Percentiles rank a stretch among this genome's conserved stretches.
These are phyloP conservation scores for Exophiala lecanii-corni DNA, from an alignment of 2,329 filamentous ascomycete species.

Conservation along the genomic window DNA sequence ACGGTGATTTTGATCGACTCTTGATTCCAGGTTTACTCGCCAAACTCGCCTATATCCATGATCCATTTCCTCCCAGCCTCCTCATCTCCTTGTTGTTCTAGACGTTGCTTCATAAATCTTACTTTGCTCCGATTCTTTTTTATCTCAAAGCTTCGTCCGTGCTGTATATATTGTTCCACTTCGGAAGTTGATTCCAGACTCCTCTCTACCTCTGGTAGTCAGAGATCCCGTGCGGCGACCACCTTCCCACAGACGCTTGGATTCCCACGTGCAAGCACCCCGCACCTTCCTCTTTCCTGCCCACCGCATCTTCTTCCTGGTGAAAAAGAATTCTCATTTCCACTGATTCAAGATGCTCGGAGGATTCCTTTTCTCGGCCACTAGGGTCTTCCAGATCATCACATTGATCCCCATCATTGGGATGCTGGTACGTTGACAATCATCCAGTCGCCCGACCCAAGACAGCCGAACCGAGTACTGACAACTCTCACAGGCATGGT, in stretches of 20 bases:
- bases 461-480: conserved; percentile 8
- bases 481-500: conserved; percentile 44
- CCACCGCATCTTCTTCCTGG: too few species aligned
- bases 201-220: too few species aligned
- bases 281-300: too few species aligned
- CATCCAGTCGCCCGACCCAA: background rate
- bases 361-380: conserved; percentile 58
- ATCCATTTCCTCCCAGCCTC: conserved; percentile 2
- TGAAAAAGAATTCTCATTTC: too few species aligned
- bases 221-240: too few species aligned
- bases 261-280: too few species aligned
- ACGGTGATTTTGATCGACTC: background rate
- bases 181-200: too few species aligned
- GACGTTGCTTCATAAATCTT: background rate
- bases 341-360: conserved; percentile 46
- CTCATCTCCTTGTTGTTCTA: background rate
- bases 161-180: too few species aligned
- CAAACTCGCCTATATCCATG: too few species aligned
- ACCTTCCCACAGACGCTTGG: too few species aligned
- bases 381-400: conserved; percentile 57
- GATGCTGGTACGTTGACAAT: conserved; percentile 48
- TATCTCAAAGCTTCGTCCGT: too few species aligned
- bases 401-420: conserved; percentile 60
- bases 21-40: background rate
- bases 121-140: too few species aligned